phyloP scores from a whole-genome alignment of 768 basidiomycete genomes.

The Udeniomyces megalosporus region DNA sequence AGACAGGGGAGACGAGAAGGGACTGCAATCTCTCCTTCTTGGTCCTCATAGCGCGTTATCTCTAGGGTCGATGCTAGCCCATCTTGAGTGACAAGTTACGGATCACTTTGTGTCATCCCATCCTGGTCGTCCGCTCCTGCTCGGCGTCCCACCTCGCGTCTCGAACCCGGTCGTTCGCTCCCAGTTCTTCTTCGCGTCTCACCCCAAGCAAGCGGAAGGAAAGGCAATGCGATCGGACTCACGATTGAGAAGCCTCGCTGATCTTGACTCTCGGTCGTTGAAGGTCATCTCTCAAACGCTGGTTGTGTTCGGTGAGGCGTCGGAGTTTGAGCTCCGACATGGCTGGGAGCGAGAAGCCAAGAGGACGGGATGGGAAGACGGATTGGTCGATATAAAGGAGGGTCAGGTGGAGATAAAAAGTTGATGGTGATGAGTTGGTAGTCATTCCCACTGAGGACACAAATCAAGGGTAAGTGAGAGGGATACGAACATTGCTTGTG shows the following conservation, averaged over 20 bases:
- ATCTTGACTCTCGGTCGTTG: slow-evolving; percentile 75
- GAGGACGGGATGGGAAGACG: neutral
- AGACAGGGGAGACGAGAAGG: neutral
- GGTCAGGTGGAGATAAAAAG: neutral
- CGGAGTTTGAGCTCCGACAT: slow-evolving; percentile 97
- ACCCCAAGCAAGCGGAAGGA: neutral
- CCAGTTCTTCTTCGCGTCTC: no score
- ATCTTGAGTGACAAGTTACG: no score
- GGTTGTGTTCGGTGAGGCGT: slow-evolving; percentile 82
- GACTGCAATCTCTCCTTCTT: no score
- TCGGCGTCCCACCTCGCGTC: no score
- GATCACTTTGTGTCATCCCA: no score
- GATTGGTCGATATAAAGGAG: neutral
- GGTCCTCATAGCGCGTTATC: no score
- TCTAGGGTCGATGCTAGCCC: no score
- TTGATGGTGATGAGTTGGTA: no score
- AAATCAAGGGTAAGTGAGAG: neutral
- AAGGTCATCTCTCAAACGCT: slow-evolving; percentile 74
- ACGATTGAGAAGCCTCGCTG: slow-evolving; percentile 82
- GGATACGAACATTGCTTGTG: slow-evolving; percentile 1
- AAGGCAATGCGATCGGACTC: slow-evolving; percentile 22
- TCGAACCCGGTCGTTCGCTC: no score
- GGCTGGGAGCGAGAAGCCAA: slow-evolving; percentile 25
- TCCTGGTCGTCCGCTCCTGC: no score
- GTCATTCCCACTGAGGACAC: no score